Evolutionary conservation across 805 yeast species (phyloP).

Genomic region (Ogataea trehaloabstinens): DNA sequence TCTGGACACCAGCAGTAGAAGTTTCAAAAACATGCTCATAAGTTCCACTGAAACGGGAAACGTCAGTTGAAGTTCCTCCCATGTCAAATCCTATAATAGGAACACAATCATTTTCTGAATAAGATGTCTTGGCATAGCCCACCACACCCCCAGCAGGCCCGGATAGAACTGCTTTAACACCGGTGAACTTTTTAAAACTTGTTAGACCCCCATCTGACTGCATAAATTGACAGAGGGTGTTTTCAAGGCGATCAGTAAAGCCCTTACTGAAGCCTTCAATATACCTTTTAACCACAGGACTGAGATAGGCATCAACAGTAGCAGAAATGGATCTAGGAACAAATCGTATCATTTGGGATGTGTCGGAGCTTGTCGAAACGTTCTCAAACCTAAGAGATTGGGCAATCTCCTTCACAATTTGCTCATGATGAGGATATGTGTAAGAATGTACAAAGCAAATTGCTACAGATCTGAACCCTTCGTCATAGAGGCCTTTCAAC

Average conservation of each 20-base stretch:
- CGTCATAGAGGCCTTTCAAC: constrained; percentile 42
- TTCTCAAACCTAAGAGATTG: constrained; percentile 59
- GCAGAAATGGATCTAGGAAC: constrained; percentile 74
- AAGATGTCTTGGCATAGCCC: constrained; percentile 83
- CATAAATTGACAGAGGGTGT: constrained; percentile 71
- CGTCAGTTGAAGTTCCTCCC: constrained; percentile 91
- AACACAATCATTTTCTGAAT: constrained; percentile 41
- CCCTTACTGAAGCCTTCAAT: constrained; percentile 59
- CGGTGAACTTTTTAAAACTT: constrained; percentile 76
- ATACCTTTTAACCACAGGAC: constrained; percentile 71
- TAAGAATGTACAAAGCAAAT: constrained; percentile 71
- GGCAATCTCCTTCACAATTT: constrained; percentile 55
- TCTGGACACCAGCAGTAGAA: no score
- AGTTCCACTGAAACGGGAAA: constrained; percentile 61
- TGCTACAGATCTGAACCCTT: constrained; percentile 67
- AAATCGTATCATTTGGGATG: constrained; percentile 73
- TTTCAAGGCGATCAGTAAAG: constrained; percentile 42
- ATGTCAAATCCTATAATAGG: constrained; percentile 81
- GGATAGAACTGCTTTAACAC: constrained; percentile 79
- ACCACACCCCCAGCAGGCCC: constrained; percentile 99
- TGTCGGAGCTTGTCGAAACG: constrained; percentile 61
- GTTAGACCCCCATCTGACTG: constrained; percentile 95
- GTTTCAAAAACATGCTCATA: no score
- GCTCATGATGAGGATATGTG: constrained; percentile 67
- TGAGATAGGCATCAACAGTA: constrained; percentile 75